Conservation (phyloP, 2,329 filamentous ascomycete genomes). For the Microdochium paspali region DNA sequence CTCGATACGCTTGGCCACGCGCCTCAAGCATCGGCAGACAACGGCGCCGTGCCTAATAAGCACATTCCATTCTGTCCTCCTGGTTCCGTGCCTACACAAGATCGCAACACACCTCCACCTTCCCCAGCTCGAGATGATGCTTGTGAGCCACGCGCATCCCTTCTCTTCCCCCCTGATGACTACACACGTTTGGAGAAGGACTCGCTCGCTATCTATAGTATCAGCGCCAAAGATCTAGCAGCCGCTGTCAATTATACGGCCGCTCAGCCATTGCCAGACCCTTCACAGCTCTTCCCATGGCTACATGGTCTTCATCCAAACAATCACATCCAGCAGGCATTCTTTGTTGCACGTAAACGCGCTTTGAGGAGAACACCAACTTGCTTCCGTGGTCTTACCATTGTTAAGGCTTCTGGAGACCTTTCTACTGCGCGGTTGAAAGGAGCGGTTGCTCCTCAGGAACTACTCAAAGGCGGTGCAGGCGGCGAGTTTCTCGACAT, state of each 20-base stretch:
- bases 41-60: slow-evolving; percentile 65
- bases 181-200: slow-evolving; percentile 44
- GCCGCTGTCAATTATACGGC: slow-evolving; percentile 68
- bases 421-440: slow-evolving; percentile 68
- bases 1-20: slow-evolving; percentile 27
- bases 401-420: slow-evolving; percentile 85
- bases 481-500: slow-evolving; percentile 64
- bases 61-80: slow-evolving; percentile 85
- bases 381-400: slow-evolving; percentile 70
- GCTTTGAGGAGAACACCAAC: slow-evolving; percentile 60
- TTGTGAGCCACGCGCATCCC: slow-evolving; percentile 48
- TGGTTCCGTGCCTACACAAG: slow-evolving; percentile 51
- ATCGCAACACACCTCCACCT: slow-evolving; percentile 51
- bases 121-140: slow-evolving; percentile 52
- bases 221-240: slow-evolving; percentile 59
- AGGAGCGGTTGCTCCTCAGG: slow-evolving; percentile 74
- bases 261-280: slow-evolving; percentile 72
- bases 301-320: slow-evolving; percentile 83
- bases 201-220: slow-evolving; percentile 57
- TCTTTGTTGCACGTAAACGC: slow-evolving; percentile 73
- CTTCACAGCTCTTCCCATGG: slow-evolving; percentile 90
- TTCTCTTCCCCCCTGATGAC: slow-evolving; percentile 64
- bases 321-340: slow-evolving; percentile 81
- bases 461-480: slow-evolving; percentile 53
- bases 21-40: slow-evolving; percentile 4